These are phyloP conservation scores for Suillus brevipes DNA, from an alignment of 768 basidiomycete genomes.

Conservation along the genomic window DNA sequence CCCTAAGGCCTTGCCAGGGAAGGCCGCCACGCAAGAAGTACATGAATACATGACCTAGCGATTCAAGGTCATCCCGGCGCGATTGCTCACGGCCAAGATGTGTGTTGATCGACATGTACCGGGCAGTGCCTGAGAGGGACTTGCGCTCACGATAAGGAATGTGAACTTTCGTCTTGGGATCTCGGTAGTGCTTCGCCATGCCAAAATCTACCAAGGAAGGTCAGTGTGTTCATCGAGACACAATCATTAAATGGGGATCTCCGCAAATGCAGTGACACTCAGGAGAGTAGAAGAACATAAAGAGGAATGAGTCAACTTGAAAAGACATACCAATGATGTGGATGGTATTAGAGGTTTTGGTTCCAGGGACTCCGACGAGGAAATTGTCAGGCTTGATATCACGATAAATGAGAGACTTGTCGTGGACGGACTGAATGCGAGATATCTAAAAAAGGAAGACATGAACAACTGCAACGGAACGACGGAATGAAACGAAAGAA, in stretches of 20 bases:
- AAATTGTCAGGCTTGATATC: conserved; percentile 99
- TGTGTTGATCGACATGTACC: conserved; percentile 99
- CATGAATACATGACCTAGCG: conserved; percentile 98
- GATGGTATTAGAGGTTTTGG: conserved; percentile 85
- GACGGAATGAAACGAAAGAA: conserved; percentile 11
- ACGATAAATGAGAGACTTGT: conserved; percentile 97
- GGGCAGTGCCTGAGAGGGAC: conserved; percentile 92
- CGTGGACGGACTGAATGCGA: conserved; percentile 95
- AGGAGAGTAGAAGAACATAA: conserved; percentile 13
- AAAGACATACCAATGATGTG: conserved; percentile 77
- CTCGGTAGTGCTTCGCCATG: conserved; percentile 99
- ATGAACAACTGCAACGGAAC: conserved; percentile 9
- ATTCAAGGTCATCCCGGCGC: conserved; percentile 94
- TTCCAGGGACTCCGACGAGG: conserved; percentile 90
- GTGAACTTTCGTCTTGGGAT: conserved; percentile 96
- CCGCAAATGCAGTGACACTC: background rate
- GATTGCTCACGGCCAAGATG: conserved; percentile 95
- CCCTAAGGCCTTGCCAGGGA: conserved; percentile 97
- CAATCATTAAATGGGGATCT: background rate
- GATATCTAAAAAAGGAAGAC: conserved; percentile 60
- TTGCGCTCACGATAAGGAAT: conserved; percentile 99
- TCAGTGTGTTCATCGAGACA: conserved; percentile 1
- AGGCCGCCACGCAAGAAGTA: conserved; percentile 96
- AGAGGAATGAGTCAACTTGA: conserved; percentile 2
- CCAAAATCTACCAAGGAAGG: conserved; percentile 73